Conservation (phyloP, 345 rosid genomes). For the Eutrema yunnanense region DNA sequence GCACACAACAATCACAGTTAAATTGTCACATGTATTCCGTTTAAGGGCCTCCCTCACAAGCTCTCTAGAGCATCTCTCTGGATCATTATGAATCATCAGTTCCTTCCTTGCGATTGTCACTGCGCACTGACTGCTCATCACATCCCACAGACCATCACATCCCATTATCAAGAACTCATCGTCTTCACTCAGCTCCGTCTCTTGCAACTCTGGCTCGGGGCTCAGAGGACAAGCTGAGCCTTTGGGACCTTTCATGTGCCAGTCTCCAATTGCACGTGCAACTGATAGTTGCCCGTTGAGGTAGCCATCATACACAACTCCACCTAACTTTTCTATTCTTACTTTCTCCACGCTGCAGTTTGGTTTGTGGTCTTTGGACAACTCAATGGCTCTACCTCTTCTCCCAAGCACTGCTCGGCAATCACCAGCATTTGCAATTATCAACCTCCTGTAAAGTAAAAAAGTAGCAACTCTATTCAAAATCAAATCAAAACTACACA, state of each 20-base stretch:
- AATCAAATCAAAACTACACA: not conserved
- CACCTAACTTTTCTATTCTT: constrained; percentile 90
- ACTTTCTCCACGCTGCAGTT: constrained; percentile 59
- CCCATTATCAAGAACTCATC: constrained; percentile 98
- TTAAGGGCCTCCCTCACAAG: constrained; percentile 84
- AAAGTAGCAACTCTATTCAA: not conserved
- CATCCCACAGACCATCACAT: constrained; percentile 98
- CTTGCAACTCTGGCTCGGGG: constrained; percentile 89
- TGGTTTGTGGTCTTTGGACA: constrained; percentile 96
- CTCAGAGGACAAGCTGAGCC: constrained; percentile 84
- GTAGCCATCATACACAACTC: constrained; percentile 89
- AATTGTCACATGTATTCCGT: constrained; percentile 72
- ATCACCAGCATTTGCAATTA: constrained; percentile 94
- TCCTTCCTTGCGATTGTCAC: constrained; percentile 77
- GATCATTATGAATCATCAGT: constrained; percentile 90
- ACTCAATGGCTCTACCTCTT: constrained; percentile 86
- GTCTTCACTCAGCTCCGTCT: constrained; percentile 57
- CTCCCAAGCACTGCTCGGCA: constrained; percentile 92
- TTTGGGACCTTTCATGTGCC: constrained; percentile 97
- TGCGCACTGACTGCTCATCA: constrained; percentile 95
- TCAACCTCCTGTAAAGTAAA: constrained; percentile 47
- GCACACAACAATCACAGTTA: constrained; percentile 78
- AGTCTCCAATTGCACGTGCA: constrained; percentile 94
- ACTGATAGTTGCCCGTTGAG: constrained; percentile 97
- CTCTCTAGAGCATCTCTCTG: constrained; percentile 89